Base-by-base conservation (phyloP, 2,329 filamentous ascomycete species). In the Hymenotorrendiella dingleyae region DNA sequence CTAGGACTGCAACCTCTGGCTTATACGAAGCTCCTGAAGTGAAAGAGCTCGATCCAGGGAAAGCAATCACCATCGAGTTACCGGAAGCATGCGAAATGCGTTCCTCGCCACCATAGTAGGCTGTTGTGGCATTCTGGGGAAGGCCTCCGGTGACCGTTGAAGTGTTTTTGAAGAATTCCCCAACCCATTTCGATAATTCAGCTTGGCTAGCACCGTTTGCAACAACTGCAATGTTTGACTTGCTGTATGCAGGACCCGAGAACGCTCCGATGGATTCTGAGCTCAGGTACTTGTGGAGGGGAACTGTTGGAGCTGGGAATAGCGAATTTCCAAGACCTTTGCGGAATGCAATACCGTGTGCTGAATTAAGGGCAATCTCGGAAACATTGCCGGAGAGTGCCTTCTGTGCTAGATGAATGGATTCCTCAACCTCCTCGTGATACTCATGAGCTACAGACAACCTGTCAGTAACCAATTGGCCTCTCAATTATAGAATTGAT, bases 31-130 rank as follows among this genome's bases (percentile, higher is more conserved):
- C 73, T 56, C 76, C 75, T 36, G 72, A 64, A 28, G 79, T 82
- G 59, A 78, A 78, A 27, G 83, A 81, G 68, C 87, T 85, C 50
- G 88, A 89, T 47, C 91, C 90, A 45, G 89, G 86, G 84, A 98
- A 97, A 50, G 81, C 93, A 62, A 98, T 80, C 55, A 95, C 86
- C 57, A 95, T 65, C 32, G 89, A 77, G 70, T 94, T 96, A 55
- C 86, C 84, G 53, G 74, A 72, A 47, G 73, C 74, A 66, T 88
- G 85, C 52, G 85, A 74, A 55, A 86, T 85, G 57, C 93, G 87
- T 73, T 94, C 87, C 75, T 98, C 89, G 62, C 93, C 94, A 66
- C 93, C 93, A 62, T 80, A 86, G 80, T 97, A 98, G 69, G 90
- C 93, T 64, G 80, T 78, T 52, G 84, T 73, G 54, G 78, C 67